Evolutionary conservation across 257 asterid genomes (phyloP).

Genomic region (Prunella vulgaris): DNA sequence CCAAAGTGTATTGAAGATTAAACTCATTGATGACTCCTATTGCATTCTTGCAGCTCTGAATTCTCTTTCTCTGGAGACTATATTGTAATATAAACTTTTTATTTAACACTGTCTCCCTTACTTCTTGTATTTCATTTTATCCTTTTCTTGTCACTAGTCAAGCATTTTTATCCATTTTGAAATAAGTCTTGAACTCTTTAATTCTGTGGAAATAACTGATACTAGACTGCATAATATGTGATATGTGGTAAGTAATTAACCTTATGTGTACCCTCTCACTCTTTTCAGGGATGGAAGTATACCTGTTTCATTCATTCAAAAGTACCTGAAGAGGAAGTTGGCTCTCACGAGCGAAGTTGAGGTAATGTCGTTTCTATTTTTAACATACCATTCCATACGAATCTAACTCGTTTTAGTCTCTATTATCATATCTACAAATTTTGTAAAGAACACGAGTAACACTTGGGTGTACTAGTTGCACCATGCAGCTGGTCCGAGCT

Average conservation of each 20-base stretch:
- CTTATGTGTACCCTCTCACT: neutral
- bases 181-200: neutral
- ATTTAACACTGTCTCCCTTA: neutral
- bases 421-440: neutral
- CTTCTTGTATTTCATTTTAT: neutral
- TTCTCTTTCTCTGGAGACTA: neutral
- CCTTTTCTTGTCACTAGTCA: neutral
- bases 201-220: neutral
- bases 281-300: conserved; percentile 65
- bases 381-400: neutral
- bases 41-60: neutral
- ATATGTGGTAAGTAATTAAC: neutral
- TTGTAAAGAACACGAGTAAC: neutral
- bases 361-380: conserved; percentile 29
- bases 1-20: neutral
- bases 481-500: too few relatives aligned
- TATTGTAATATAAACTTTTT: neutral
- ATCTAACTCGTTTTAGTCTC: neutral
- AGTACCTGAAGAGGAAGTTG: conserved; percentile 49
- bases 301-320: conserved; percentile 53
- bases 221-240: neutral
- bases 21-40: neutral
- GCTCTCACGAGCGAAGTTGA: conserved; percentile 42
- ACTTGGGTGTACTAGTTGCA: too few relatives aligned
- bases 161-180: too few relatives aligned